These are phyloP conservation scores for Lotmaria passim DNA, from an alignment of 208 protist species.

Conservation along the genomic window DNA sequence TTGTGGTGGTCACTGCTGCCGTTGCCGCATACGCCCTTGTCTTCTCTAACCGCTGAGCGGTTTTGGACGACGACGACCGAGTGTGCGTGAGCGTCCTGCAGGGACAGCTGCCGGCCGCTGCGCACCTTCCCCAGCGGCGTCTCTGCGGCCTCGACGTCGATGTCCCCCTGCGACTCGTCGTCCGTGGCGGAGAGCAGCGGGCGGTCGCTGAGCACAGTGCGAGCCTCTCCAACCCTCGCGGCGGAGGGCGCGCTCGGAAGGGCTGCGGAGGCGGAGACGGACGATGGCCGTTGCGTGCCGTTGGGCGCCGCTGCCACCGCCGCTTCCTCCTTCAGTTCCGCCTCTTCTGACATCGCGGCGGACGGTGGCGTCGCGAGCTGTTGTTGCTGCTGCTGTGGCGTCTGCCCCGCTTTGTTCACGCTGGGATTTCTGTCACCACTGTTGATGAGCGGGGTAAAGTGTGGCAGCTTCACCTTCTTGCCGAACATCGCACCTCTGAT, in stretches of 20 bases:
- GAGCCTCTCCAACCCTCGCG: neutral
- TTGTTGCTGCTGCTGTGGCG: neutral
- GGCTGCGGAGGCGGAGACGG: neutral
- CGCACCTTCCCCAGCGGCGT: slow-evolving; percentile 8
- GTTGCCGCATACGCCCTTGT: neutral
- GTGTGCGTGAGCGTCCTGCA: neutral
- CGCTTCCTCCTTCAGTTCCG: neutral
- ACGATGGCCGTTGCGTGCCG: neutral
- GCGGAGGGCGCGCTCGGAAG: neutral
- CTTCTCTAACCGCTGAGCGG: neutral
- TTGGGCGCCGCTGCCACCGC: neutral
- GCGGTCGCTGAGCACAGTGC: neutral
- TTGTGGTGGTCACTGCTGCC: neutral
- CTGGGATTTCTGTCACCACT: neutral
- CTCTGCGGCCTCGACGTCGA: neutral
- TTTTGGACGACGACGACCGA: slow-evolving; percentile 5
- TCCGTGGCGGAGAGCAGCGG: neutral
- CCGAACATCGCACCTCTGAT: neutral
- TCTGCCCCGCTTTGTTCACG: neutral
- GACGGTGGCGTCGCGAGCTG: neutral
- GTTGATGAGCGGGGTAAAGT: slow-evolving; percentile 17
- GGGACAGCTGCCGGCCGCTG: neutral
- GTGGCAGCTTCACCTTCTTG: slow-evolving; percentile 6
- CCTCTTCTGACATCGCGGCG: neutral
- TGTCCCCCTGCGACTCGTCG: neutral